Percentiles rank a stretch among this genome's conserved stretches.
Evolutionary conservation across 768 basidiomycete species (phyloP).

Genomic region (Polyporus arcularius): DNA sequence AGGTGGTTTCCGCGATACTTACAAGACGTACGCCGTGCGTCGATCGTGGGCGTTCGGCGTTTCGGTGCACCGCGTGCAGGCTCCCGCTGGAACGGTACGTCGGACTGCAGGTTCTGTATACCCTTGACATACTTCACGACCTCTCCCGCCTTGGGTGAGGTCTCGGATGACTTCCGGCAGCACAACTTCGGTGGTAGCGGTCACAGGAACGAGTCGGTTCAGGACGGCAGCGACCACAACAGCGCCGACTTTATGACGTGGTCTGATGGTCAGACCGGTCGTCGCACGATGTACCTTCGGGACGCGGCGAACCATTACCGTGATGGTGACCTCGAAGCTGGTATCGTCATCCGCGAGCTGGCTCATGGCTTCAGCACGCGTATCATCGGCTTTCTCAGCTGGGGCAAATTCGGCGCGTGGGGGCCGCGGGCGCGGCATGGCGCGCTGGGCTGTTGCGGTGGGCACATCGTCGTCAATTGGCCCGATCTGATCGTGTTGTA

Average conservation of each 20-base stretch:
- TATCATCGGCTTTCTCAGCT: constrained; percentile 90
- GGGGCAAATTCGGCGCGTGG: constrained; percentile 97
- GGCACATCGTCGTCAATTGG: constrained; percentile 12
- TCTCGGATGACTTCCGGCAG: constrained; percentile 95
- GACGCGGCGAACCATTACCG: constrained; percentile 86
- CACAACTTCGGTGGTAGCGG: constrained; percentile 95
- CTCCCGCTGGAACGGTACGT: too few species aligned
- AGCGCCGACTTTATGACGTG: constrained; percentile 92
- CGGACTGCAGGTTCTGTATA: constrained; percentile 92
- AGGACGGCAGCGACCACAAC: constrained; percentile 92
- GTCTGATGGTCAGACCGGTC: constrained; percentile 81
- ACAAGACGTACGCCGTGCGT: too few species aligned
- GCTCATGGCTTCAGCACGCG: constrained; percentile 91
- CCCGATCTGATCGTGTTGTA: background rate
- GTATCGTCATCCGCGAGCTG: constrained; percentile 93
- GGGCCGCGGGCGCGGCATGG: too few species aligned
- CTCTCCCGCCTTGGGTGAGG: constrained; percentile 89
- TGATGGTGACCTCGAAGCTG: constrained; percentile 95
- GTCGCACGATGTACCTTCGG: constrained; percentile 98
- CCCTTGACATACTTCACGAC: constrained; percentile 79
- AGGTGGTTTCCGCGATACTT: too few species aligned
- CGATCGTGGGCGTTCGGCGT: too few species aligned
- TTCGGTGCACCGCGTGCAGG: too few species aligned
- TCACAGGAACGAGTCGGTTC: constrained; percentile 83
- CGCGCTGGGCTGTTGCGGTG: constrained; percentile 94